Conservation (phyloP, 306 rosid species). For the Trifolium pratense region DNA sequence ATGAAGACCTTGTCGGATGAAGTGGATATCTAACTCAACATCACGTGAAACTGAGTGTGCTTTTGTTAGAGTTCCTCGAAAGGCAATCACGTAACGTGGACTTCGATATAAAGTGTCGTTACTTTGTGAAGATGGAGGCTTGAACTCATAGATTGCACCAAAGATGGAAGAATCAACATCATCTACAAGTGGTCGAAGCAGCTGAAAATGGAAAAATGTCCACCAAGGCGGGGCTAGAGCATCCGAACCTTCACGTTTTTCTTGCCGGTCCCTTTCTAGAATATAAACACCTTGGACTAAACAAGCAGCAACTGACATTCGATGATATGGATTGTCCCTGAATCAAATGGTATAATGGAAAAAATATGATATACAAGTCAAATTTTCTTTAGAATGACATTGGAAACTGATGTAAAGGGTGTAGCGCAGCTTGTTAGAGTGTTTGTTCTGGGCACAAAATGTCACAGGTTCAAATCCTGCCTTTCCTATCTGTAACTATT, state of each 20-base stretch:
- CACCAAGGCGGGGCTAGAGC: slow-evolving; percentile 97
- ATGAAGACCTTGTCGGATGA: slow-evolving; percentile 75
- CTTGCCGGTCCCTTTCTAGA: slow-evolving; percentile 82
- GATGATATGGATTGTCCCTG: slow-evolving; percentile 78
- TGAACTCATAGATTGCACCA: slow-evolving; percentile 80
- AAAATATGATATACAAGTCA: background rate
- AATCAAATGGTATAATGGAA: slow-evolving; percentile 20
- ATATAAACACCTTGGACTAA: slow-evolving; percentile 92
- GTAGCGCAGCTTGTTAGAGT: background rate
- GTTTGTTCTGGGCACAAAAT: background rate
- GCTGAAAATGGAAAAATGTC: slow-evolving; percentile 77
- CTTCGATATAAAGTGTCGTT: slow-evolving; percentile 55
- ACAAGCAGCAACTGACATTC: slow-evolving; percentile 84
- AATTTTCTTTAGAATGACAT: background rate
- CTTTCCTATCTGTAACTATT: background rate
- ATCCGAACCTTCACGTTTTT: slow-evolving; percentile 60
- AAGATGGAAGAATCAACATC: slow-evolving; percentile 83
- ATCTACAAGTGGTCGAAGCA: slow-evolving; percentile 74
- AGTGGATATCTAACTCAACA: slow-evolving; percentile 73
- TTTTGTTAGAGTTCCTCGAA: slow-evolving; percentile 84
- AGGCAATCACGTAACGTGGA: slow-evolving; percentile 82
- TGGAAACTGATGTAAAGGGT: background rate
- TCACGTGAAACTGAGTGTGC: slow-evolving; percentile 71
- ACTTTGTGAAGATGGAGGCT: slow-evolving; percentile 54
- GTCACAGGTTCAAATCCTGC: background rate